Evolutionary conservation across 164 flowering plant species (phyloP).

Genomic region (Chloranthus sessilifolius): DNA sequence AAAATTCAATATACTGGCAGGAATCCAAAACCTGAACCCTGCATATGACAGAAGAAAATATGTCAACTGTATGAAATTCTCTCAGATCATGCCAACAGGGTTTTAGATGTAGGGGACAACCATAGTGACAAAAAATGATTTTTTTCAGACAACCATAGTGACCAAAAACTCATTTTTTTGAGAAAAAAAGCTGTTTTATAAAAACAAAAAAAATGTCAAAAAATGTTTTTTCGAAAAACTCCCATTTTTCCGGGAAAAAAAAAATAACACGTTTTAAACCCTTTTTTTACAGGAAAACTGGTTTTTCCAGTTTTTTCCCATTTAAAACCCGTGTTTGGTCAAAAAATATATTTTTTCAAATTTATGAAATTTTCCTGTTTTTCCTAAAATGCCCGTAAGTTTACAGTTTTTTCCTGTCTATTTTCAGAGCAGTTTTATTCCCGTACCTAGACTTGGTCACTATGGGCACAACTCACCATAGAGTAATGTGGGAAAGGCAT

Average conservation of each 20-base stretch:
- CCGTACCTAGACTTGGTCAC: too few species aligned
- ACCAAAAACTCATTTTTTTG: too few species aligned
- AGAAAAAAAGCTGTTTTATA: too few species aligned
- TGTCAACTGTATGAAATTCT: background rate
- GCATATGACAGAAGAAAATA: constrained; percentile 11
- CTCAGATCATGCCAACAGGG: constrained; percentile 7
- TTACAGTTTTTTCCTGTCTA: too few species aligned
- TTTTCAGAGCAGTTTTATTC: too few species aligned
- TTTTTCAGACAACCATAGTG: too few species aligned
- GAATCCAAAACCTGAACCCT: constrained; percentile 43
- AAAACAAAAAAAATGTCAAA: too few species aligned
- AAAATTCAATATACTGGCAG: constrained; percentile 76
- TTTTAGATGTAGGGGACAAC: background rate
- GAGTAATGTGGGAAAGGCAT: constrained; percentile 81
- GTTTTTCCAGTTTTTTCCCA: background rate
- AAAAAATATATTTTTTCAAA: background rate
- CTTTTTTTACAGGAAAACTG: background rate
- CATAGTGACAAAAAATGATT: background rate
- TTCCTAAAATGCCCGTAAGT: background rate
- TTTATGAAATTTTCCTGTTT: background rate
- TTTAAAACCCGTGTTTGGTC: background rate
- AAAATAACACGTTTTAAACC: too few species aligned
- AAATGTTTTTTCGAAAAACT: too few species aligned
- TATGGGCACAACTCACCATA: constrained; percentile 58
- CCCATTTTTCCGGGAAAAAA: too few species aligned